Evolutionary conservation across 2,329 filamentous ascomycete genomes (phyloP).

Genomic region (Grosmannia huntii): DNA sequence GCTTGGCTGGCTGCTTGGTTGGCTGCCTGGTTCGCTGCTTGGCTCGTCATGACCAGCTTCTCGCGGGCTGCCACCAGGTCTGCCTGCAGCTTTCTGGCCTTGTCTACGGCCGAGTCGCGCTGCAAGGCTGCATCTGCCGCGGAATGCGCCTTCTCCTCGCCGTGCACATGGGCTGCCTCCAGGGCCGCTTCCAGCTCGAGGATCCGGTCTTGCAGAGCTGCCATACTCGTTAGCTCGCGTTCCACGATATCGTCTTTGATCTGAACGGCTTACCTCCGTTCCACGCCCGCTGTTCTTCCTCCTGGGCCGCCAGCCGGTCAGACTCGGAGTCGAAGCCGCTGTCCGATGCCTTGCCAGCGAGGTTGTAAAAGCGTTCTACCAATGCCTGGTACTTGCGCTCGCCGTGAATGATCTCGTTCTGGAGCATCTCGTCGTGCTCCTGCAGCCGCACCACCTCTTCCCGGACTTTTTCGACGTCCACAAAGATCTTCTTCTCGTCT

Average conservation of each 20-base stretch:
- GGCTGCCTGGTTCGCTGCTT: not conserved
- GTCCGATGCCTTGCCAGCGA: slow-evolving; percentile 6
- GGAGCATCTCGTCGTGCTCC: slow-evolving; percentile 15
- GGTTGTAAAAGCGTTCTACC: slow-evolving; percentile 10
- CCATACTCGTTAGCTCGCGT: not conserved
- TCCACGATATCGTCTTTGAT: not conserved
- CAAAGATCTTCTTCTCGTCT: slow-evolving; percentile 14
- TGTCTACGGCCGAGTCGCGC: slow-evolving; percentile 7
- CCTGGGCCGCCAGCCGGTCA: slow-evolving; percentile 5
- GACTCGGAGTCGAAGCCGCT: slow-evolving; percentile 3
- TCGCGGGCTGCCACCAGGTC: slow-evolving; percentile 8
- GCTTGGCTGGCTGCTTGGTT: not conserved
- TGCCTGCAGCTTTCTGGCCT: slow-evolving; percentile 3
- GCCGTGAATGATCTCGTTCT: slow-evolving; percentile 12
- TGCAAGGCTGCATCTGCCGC: not conserved
- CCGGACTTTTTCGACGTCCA: slow-evolving; percentile 22
- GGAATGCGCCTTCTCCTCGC: slow-evolving; percentile 6
- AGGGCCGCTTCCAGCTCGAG: slow-evolving; percentile 10
- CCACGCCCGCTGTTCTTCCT: slow-evolving; percentile 3
- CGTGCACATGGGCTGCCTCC: slow-evolving; percentile 6
- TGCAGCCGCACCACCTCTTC: slow-evolving; percentile 17
- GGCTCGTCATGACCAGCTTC: slow-evolving; percentile 1
- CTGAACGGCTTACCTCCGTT: slow-evolving; percentile 6
- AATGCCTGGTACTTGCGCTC: slow-evolving; percentile 12
- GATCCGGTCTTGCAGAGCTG: slow-evolving; percentile 7